Percentiles rank a stretch among this genome's conserved stretches.
Evolutionary conservation across 23 red algal species (phyloP).

Genomic region (Gracilaria domingensis): DNA sequence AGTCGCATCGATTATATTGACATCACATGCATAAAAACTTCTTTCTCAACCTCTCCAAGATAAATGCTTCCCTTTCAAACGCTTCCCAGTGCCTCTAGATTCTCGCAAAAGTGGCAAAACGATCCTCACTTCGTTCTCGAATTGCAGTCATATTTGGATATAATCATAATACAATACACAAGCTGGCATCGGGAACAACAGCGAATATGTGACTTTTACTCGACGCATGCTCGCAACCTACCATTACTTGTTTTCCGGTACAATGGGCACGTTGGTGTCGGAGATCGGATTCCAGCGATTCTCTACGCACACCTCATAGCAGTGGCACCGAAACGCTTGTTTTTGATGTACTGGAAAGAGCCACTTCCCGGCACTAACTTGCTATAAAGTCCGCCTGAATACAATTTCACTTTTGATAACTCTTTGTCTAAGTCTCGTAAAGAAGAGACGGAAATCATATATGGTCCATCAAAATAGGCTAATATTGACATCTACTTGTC

Average conservation of each 20-base stretch:
- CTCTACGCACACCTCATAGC: slow-evolving; percentile 18
- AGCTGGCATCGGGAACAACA: slow-evolving; percentile 29
- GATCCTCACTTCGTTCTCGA: too few relatives aligned
- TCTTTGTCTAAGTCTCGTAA: background rate
- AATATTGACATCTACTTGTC: background rate
- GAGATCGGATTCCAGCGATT: slow-evolving; percentile 38
- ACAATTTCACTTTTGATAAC: slow-evolving; percentile 46
- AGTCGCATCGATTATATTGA: too few relatives aligned
- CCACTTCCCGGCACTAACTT: slow-evolving; percentile 18
- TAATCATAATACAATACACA: slow-evolving; percentile 17
- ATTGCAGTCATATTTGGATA: background rate
- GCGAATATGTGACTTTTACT: background rate
- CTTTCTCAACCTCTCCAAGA: too few relatives aligned
- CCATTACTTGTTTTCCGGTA: too few relatives aligned
- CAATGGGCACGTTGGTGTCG: too few relatives aligned
- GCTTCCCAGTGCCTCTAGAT: too few relatives aligned
- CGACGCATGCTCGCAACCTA: slow-evolving; percentile 23
- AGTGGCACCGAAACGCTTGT: slow-evolving; percentile 19
- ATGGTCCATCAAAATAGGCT: background rate
- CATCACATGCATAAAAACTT: too few relatives aligned
- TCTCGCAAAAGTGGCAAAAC: too few relatives aligned
- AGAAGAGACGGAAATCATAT: background rate
- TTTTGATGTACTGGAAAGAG: slow-evolving; percentile 2
- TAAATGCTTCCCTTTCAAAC: too few relatives aligned
- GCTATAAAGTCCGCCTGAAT: background rate